Evolutionary conservation across 2,329 filamentous ascomycete species (phyloP).

Genomic region (Hypoxylon sp.): DNA sequence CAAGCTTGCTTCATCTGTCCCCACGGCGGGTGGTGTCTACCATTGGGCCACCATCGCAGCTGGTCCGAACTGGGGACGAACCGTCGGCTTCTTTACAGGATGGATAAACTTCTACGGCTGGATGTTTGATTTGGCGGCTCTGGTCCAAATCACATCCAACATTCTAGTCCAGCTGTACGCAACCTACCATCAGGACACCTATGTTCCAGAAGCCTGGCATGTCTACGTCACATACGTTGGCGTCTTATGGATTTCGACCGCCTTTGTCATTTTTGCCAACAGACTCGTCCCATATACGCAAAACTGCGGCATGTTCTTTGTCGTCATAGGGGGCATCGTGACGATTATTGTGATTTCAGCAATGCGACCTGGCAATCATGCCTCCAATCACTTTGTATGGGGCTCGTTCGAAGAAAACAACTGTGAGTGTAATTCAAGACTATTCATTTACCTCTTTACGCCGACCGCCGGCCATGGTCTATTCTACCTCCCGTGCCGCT

Average conservation of each 20-base stretch:
- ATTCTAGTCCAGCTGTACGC: slow-evolving; percentile 72
- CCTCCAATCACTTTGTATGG: slow-evolving; percentile 68
- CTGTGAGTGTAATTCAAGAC: slow-evolving; percentile 28
- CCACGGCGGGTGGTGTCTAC: slow-evolving; percentile 71
- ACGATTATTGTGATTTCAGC: slow-evolving; percentile 65
- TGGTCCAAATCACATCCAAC: slow-evolving; percentile 70
- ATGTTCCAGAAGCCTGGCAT: slow-evolving; percentile 67
- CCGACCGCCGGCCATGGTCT: neutral
- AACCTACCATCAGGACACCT: slow-evolving; percentile 66
- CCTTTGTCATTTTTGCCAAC: slow-evolving; percentile 69
- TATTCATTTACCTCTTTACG: too few relatives aligned
- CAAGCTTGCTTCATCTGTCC: slow-evolving; percentile 71
- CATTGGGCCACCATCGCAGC: slow-evolving; percentile 72
- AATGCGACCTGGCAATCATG: slow-evolving; percentile 66
- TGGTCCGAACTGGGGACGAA: slow-evolving; percentile 66
- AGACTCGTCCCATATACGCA: slow-evolving; percentile 66
- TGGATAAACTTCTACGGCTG: slow-evolving; percentile 70
- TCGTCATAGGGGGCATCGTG: slow-evolving; percentile 64
- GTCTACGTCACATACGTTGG: slow-evolving; percentile 70
- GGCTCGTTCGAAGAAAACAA: slow-evolving; percentile 61
- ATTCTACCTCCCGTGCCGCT: neutral
- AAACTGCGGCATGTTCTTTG: slow-evolving; percentile 67
- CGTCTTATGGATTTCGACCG: slow-evolving; percentile 66
- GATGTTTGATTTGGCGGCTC: slow-evolving; percentile 72
- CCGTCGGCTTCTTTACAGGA: slow-evolving; percentile 62